These are phyloP conservation scores for Microglena sp. DNA, from an alignment of 139 green algal species.

Conservation along the genomic window DNA sequence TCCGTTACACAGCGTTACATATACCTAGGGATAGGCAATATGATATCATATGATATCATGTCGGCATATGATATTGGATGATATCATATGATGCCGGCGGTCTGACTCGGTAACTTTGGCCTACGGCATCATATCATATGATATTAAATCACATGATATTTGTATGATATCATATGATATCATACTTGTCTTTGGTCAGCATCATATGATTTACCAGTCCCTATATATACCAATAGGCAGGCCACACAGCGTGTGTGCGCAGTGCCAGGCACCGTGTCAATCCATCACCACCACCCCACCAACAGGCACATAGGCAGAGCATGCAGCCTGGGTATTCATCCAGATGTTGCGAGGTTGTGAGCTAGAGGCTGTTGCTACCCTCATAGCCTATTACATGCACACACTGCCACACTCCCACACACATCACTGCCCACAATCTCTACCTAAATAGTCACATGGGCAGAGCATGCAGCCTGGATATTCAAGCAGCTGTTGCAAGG, in stretches of 20 bases:
- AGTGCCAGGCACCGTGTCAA: background rate
- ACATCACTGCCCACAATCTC: background rate
- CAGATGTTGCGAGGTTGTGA: conserved; percentile 25
- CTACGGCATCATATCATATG: too few species aligned
- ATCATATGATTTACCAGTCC: too few species aligned
- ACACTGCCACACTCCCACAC: conserved; percentile 9
- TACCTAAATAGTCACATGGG: background rate
- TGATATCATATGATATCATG: too few species aligned
- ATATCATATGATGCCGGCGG: too few species aligned
- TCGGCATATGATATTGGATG: too few species aligned
- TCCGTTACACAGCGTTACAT: too few species aligned
- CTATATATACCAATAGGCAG: too few species aligned
- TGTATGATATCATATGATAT: too few species aligned
- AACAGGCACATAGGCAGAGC: conserved; percentile 43
- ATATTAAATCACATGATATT: too few species aligned
- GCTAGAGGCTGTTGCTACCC: conserved; percentile 41
- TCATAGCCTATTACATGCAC: conserved; percentile 41
- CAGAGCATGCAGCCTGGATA: conserved; percentile 37
- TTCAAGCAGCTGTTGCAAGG: conserved; percentile 27
- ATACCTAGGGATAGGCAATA: too few species aligned
- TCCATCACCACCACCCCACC: background rate
- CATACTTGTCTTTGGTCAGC: too few species aligned
- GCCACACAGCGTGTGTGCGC: background rate
- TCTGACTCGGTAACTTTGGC: too few species aligned
- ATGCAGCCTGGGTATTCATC: conserved; percentile 33